These are phyloP conservation scores for Aegilops speltoides DNA, from an alignment of 176 grass and related monocot genomes.

Conservation along the genomic window DNA sequence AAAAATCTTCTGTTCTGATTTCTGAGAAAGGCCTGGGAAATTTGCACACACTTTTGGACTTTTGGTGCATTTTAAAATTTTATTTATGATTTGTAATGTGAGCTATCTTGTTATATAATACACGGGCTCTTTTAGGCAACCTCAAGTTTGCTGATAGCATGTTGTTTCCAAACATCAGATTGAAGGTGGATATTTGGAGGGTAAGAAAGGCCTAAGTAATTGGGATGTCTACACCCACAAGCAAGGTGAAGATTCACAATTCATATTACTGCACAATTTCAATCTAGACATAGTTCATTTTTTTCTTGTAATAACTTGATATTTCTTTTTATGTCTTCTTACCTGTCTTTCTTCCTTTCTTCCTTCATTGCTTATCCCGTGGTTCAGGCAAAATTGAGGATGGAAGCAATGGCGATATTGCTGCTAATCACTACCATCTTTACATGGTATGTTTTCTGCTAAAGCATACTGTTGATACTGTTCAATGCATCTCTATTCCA, in stretches of 20 bases:
- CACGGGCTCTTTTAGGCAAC: background rate
- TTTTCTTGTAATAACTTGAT: background rate
- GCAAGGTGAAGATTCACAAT: conserved; percentile 15
- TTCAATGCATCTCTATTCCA: background rate
- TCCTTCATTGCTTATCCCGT: background rate
- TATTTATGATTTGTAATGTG: too few species aligned
- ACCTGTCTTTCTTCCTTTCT: too few species aligned
- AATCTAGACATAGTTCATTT: background rate
- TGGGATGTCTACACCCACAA: conserved; percentile 71
- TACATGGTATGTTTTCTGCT: conserved; percentile 37
- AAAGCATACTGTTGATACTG: background rate
- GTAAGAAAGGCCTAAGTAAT: conserved; percentile 67
- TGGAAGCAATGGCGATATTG: conserved; percentile 53
- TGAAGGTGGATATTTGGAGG: conserved; percentile 74
- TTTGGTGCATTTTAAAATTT: too few species aligned
- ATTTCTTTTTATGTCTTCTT: background rate
- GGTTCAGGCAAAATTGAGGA: conserved; percentile 50
- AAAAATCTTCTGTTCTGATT: too few species aligned
- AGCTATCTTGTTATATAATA: background rate
- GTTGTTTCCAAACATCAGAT: conserved; percentile 35
- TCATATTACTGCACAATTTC: background rate
- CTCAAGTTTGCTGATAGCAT: background rate
- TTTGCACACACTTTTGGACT: too few species aligned
- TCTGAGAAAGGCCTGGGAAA: too few species aligned
- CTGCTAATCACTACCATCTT: conserved; percentile 68